These are phyloP conservation scores for Linnemannia elongata DNA, from an alignment of 192 early-diverging fungal genomes.

Conservation along the genomic window DNA sequence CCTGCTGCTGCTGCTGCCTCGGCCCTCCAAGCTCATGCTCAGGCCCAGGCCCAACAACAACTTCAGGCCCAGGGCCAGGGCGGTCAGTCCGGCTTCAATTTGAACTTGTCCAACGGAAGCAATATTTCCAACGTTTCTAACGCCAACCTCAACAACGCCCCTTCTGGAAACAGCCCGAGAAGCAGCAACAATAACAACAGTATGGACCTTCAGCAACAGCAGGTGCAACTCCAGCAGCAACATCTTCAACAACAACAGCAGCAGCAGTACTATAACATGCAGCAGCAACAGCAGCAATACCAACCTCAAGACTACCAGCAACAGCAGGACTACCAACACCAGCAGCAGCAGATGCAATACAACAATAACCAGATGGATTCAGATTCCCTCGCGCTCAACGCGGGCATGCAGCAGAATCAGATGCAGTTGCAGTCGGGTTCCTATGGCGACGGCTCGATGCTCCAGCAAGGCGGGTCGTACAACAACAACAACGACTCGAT, in stretches of 20 bases:
- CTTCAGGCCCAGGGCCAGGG: slow-evolving; percentile 16
- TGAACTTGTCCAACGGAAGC: slow-evolving; percentile 31
- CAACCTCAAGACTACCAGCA: slow-evolving; percentile 18
- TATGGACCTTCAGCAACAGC: slow-evolving; percentile 23
- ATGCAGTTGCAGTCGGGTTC: slow-evolving; percentile 26
- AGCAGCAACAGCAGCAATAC: slow-evolving; percentile 17
- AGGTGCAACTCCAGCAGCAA: slow-evolving; percentile 19
- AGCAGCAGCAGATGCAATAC: slow-evolving; percentile 3
- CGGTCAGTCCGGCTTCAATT: slow-evolving; percentile 24
- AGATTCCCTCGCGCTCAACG: slow-evolving; percentile 20
- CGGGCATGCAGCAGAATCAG: slow-evolving; percentile 18
- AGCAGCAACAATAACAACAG: slow-evolving; percentile 31
- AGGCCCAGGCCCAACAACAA: slow-evolving; percentile 14
- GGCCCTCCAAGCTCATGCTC: background rate
- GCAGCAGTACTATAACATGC: slow-evolving; percentile 10
- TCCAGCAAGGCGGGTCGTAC: background rate
- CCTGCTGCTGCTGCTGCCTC: background rate
- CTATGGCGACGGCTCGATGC: slow-evolving; percentile 17
- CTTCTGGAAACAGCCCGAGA: slow-evolving; percentile 33
- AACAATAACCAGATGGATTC: slow-evolving; percentile 1
- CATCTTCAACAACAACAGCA: slow-evolving; percentile 29
- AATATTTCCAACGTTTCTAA: slow-evolving; percentile 27
- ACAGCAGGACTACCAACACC: slow-evolving; percentile 19
- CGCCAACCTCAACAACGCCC: slow-evolving; percentile 5
- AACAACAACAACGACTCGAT: background rate